phyloP scores from a whole-genome alignment of 2,329 filamentous ascomycete genomes.

The Scedosporium dehoogii region DNA sequence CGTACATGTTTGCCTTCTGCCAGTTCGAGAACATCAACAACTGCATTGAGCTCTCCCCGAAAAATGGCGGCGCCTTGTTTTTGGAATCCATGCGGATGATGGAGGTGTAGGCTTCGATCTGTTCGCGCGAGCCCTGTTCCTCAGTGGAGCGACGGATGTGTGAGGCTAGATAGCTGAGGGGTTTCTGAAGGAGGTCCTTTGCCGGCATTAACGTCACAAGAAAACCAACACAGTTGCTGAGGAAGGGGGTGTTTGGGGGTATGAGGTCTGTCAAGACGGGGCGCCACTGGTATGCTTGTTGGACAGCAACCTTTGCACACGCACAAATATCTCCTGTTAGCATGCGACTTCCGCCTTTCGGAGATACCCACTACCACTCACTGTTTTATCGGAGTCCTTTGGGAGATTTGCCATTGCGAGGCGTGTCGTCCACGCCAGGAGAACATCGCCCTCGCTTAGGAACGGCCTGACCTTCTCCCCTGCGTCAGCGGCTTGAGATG shows the following conservation, averaged over 20 bases:
- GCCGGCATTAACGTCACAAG: constrained; percentile 13
- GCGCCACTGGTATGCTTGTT: background rate
- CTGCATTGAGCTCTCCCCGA: constrained; percentile 21
- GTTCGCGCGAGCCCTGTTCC: constrained; percentile 20
- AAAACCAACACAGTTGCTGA: constrained; percentile 18
- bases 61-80: constrained; percentile 17
- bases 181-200: constrained; percentile 17
- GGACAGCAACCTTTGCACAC: background rate
- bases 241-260: constrained; percentile 2
- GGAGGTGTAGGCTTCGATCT: constrained; percentile 24
- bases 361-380: constrained; percentile 21
- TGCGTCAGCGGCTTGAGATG: background rate
- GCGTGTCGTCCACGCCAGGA: constrained; percentile 26
- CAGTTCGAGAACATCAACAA: constrained; percentile 22
- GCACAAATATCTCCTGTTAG: no score
- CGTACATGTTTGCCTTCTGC: constrained; percentile 18
- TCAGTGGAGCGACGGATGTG: constrained; percentile 19
- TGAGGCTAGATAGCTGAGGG: constrained; percentile 18
- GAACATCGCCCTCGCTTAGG: constrained; percentile 26
- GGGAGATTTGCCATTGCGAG: constrained; percentile 16
- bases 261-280: background rate
- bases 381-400: constrained; percentile 12
- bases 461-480: constrained; percentile 15
- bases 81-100: constrained; percentile 14
- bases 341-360: no score